Base-by-base conservation (phyloP, 2,329 filamentous ascomycete genomes). In the Diplodia sapinea region DNA sequence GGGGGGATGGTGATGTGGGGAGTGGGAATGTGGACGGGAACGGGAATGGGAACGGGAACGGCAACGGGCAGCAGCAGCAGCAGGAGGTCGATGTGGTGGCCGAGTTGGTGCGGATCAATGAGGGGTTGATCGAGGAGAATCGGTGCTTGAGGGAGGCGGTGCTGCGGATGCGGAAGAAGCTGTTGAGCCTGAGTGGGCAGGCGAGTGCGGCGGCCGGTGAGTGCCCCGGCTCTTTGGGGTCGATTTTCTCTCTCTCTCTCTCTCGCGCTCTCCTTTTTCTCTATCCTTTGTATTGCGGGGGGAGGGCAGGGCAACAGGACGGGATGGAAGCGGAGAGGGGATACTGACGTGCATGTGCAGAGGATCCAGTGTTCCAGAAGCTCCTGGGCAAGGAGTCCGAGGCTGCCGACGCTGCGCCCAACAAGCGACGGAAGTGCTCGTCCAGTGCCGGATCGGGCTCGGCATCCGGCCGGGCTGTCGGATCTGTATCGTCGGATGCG, bases 321-420 rank as follows among this genome's bases (percentile, higher is more conserved):
- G 23, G 23, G 23, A 23, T 23, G 23, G 23, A 23, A 23, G 3
- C 23, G 49, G 8, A 11, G 40, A n/a, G 15, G 6, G 57, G 1
- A 20, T 9, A 11, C 43, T 36, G 29, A 51, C 47, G n/a, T 11
- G 43, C 8, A 0, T 20, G 15, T 29, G 2, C 23, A 67, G 65
- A 67, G 36, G 65, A 67, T 31, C 52, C 54, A 13, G 51, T 67
- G 2, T 67, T 67, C 36, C 54, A 57, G 40, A 56, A 67, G 23
- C 36, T 67, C 33, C 33, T 67, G 47, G 54, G 43, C 11, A 67
- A 67, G 47, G 59, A 63, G 47, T 13, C 59, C 4, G 59, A 51
- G n/a, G n/a, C 43, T 0, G 2, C n/a, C 2, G 26, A 11, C 17
- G 29, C 26, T 0, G 20, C 31, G 20, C 11, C 55, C 3, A 31